Evolutionary conservation across 306 rosid species (phyloP).

Genomic region (Urtica urens): DNA sequence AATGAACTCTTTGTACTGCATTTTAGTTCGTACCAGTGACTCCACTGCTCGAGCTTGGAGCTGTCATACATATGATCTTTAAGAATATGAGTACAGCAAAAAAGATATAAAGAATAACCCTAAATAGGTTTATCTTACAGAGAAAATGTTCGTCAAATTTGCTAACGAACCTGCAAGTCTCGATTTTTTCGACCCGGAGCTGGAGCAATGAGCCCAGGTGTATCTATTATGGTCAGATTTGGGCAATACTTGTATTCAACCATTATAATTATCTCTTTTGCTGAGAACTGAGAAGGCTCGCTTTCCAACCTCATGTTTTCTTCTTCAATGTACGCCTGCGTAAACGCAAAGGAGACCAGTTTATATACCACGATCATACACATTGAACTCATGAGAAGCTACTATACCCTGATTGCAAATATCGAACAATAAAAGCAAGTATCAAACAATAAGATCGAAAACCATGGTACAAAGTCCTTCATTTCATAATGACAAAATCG

Average conservation of each 20-base stretch:
- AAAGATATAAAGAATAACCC: background rate
- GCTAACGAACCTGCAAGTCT: constrained; percentile 40
- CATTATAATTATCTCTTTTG: constrained; percentile 68
- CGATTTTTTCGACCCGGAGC: constrained; percentile 85
- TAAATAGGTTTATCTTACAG: no score
- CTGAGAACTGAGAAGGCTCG: constrained; percentile 61
- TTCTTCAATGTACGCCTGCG: constrained; percentile 67
- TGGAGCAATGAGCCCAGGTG: constrained; percentile 91
- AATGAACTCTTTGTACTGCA: constrained; percentile 91
- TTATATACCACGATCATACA: background rate
- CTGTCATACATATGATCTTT: constrained; percentile 22
- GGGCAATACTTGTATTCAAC: constrained; percentile 89
- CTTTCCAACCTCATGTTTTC: constrained; percentile 73
- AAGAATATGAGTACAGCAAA: background rate
- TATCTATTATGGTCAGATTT: constrained; percentile 85
- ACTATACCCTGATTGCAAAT: no score
- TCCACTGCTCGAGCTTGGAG: constrained; percentile 85
- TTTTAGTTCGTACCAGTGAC: constrained; percentile 70
- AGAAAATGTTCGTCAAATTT: background rate
- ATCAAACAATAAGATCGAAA: no score
- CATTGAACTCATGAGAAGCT: background rate
- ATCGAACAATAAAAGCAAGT: no score
- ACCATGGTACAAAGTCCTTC: no score
- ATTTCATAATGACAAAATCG: no score
- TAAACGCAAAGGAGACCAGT: background rate